Percentiles rank a stretch among this genome's conserved stretches.
These are phyloP conservation scores for Picea sitchensis DNA, from an alignment of 75 land plant species.

Conservation along the genomic window DNA sequence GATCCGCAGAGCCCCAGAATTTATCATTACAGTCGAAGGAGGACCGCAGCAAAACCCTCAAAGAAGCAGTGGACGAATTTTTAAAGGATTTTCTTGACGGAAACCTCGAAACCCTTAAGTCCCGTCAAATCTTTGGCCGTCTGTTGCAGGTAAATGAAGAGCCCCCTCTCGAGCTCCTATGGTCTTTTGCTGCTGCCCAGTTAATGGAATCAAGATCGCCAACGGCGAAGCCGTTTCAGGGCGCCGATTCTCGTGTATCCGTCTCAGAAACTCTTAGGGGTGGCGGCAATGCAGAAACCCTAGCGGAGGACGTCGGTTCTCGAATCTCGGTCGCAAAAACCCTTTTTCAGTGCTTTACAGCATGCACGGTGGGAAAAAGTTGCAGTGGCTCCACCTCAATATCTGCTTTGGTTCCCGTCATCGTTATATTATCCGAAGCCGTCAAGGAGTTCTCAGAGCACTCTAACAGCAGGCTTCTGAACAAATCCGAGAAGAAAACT, in stretches of 20 bases:
- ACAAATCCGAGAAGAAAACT: too few species aligned
- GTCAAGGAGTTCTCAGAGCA: neutral
- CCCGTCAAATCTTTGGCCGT: neutral
- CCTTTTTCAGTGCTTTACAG: neutral
- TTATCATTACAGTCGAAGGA: neutral
- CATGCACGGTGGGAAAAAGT: neutral
- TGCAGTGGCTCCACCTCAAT: neutral
- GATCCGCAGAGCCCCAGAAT: neutral
- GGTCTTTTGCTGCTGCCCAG: constrained; percentile 1
- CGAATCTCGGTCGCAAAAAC: neutral
- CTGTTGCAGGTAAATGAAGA: neutral
- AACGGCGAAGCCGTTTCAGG: neutral
- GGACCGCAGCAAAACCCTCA: neutral
- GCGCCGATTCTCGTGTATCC: too few species aligned
- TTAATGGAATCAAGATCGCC: neutral
- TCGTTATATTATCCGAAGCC: neutral
- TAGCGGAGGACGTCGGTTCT: neutral
- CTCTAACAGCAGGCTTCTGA: neutral
- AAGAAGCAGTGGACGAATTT: neutral
- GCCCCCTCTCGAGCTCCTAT: neutral
- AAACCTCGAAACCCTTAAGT: neutral
- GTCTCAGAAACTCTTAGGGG: neutral
- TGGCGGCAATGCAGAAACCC: neutral
- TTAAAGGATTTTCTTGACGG: neutral
- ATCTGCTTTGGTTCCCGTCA: neutral